Evolutionary conservation across 1,139 yeast genomes (phyloP).

Genomic region (Hansenula lynferdii): DNA sequence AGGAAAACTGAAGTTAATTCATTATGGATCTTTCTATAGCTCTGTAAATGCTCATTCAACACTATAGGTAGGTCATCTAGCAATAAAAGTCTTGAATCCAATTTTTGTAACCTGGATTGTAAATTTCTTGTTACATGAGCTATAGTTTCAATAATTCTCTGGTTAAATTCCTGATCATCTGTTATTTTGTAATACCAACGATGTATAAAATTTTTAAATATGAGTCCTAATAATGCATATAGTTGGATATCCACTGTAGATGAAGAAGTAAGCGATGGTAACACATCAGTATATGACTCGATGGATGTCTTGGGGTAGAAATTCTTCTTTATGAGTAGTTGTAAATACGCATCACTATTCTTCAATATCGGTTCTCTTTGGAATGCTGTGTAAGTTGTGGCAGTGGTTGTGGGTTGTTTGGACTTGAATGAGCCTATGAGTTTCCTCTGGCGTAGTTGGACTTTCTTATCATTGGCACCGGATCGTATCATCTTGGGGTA

Average conservation of each 20-base stretch:
- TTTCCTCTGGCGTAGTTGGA: no score
- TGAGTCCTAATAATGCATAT: conserved; percentile 38
- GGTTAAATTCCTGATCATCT: conserved; percentile 34
- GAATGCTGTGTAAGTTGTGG: no score
- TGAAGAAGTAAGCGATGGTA: conserved; percentile 31
- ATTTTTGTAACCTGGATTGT: conserved; percentile 27
- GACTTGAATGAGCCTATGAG: no score
- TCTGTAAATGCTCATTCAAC: conserved; percentile 30
- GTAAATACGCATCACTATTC: conserved; percentile 18
- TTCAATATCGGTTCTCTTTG: no score
- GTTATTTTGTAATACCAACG: conserved; percentile 40
- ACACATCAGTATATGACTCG: conserved; percentile 19
- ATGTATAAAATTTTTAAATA: conserved; percentile 38
- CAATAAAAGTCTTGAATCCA: conserved; percentile 30
- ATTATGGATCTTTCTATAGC: conserved; percentile 20
- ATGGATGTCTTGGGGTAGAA: conserved; percentile 18
- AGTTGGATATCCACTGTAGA: conserved; percentile 35
- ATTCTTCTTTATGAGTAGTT: conserved; percentile 22
- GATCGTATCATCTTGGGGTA: no score
- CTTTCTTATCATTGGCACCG: no score
- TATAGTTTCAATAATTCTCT: conserved; percentile 31
- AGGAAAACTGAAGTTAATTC: conserved; percentile 22
- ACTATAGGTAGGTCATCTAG: conserved; percentile 39
- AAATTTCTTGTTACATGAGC: conserved; percentile 34
- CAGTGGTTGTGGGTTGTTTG: no score